Evolutionary conservation across 2,329 filamentous ascomycete species (phyloP).

Genomic region (Akanthomyces dipterigenus): DNA sequence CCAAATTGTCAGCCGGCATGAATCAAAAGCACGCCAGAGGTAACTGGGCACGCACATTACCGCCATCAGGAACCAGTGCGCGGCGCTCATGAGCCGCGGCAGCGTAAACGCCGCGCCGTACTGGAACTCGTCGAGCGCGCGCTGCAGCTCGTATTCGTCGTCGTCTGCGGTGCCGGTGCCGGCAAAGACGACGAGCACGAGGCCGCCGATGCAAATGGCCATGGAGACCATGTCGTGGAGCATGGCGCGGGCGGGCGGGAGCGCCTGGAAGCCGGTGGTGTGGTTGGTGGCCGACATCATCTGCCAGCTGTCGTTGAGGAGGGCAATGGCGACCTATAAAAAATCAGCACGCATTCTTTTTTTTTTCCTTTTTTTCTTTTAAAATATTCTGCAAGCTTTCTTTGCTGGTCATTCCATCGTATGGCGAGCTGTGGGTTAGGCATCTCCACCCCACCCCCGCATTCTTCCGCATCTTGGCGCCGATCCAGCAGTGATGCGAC

Average conservation of each 20-base stretch:
- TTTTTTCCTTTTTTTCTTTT: too few species aligned
- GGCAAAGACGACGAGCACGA: slow-evolving; percentile 28
- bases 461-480: slow-evolving; percentile 1
- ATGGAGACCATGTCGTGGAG: slow-evolving; percentile 28
- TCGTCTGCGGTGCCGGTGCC: slow-evolving; percentile 13
- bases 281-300: slow-evolving; percentile 24
- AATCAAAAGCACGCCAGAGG: too few species aligned
- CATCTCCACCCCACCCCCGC: background rate
- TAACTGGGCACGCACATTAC: slow-evolving; percentile 19
- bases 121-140: background rate
- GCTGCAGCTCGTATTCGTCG: slow-evolving; percentile 16
- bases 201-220: slow-evolving; percentile 27
- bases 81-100: background rate
- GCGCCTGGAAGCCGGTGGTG: slow-evolving; percentile 19
- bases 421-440: background rate
- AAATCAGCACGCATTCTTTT: background rate
- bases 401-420: background rate
- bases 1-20: background rate
- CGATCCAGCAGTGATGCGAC: background rate
- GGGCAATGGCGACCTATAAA: slow-evolving; percentile 23
- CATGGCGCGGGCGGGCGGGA: slow-evolving; percentile 22
- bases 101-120: slow-evolving; percentile 5
- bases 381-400: background rate
- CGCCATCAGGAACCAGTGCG: slow-evolving; percentile 12
- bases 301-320: slow-evolving; percentile 34